A percentile compares a stretch with the other conserved stretches of the same genome.
Evolutionary conservation across 768 basidiomycete genomes (phyloP).

Genomic region (Megacollybia marginata): DNA sequence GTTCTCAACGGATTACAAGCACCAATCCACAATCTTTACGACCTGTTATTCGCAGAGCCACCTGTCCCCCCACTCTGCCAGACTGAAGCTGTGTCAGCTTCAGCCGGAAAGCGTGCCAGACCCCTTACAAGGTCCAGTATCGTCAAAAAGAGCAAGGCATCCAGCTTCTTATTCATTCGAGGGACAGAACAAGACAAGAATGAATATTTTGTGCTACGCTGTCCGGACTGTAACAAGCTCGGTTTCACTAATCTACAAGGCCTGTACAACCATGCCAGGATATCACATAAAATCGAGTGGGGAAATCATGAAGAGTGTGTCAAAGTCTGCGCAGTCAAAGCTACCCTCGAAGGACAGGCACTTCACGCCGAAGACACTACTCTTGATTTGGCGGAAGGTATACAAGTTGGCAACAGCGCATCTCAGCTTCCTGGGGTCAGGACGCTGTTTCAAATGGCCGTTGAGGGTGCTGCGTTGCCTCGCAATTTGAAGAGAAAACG

Average conservation of each 20-base stretch:
- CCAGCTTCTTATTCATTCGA: slow-evolving; percentile 31
- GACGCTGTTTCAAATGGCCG: slow-evolving; percentile 42
- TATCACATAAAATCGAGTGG: slow-evolving; percentile 42
- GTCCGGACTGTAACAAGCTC: slow-evolving; percentile 36
- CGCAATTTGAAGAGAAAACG: slow-evolving; percentile 4
- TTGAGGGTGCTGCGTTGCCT: slow-evolving; percentile 18
- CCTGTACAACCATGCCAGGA: slow-evolving; percentile 46
- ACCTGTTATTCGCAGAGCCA: too few species aligned
- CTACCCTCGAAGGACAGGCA: slow-evolving; percentile 4
- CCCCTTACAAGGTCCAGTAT: slow-evolving; percentile 2
- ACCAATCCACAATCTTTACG: too few species aligned
- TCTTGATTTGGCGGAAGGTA: slow-evolving; percentile 31
- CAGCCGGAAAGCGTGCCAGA: slow-evolving; percentile 1
- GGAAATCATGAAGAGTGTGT: slow-evolving; percentile 51
- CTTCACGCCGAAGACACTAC: slow-evolving; percentile 18
- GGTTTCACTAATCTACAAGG: slow-evolving; percentile 45
- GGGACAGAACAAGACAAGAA: slow-evolving; percentile 12
- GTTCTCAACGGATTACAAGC: too few species aligned
- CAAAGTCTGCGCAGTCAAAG: slow-evolving; percentile 32
- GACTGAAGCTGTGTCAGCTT: background rate
- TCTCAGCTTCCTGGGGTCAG: slow-evolving; percentile 38
- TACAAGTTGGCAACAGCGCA: slow-evolving; percentile 35
- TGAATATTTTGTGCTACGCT: slow-evolving; percentile 27
- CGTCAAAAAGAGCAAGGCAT: slow-evolving; percentile 4
- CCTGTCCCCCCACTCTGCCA: too few species aligned